These are phyloP conservation scores for Turnera subulata DNA, from an alignment of 345 rosid species.

Conservation along the genomic window DNA sequence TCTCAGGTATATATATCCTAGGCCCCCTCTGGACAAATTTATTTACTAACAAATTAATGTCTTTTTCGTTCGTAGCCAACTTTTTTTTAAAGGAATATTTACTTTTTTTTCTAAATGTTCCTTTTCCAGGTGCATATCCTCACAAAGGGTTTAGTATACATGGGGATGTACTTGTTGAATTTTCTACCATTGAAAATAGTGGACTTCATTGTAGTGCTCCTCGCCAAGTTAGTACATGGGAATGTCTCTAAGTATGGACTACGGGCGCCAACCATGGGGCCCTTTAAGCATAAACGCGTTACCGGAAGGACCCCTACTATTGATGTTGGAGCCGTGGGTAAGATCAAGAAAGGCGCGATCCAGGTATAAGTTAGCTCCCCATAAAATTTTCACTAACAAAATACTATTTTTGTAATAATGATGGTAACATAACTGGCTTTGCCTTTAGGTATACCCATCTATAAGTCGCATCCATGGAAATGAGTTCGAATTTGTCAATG, in stretches of 20 bases:
- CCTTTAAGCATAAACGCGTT: conserved; percentile 7
- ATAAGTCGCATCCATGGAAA: conserved; percentile 29
- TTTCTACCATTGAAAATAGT: conserved; percentile 23
- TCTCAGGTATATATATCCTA: too few species aligned
- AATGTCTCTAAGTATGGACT: conserved; percentile 1
- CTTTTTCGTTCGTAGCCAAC: not conserved
- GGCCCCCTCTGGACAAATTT: too few species aligned
- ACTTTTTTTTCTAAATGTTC: too few species aligned
- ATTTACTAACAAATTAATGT: not conserved
- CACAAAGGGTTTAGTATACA: conserved; percentile 26
- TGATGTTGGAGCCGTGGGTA: conserved; percentile 20
- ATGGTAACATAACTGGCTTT: not conserved
- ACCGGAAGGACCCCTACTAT: conserved; percentile 17
- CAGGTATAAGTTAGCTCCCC: not conserved
- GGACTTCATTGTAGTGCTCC: conserved; percentile 23
- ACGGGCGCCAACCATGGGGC: conserved; percentile 1
- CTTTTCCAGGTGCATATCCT: conserved; percentile 20
- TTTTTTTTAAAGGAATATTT: not conserved
- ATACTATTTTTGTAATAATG: not conserved
- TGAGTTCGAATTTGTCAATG: conserved; percentile 25
- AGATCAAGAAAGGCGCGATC: conserved; percentile 10
- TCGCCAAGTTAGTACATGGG: conserved; percentile 19
- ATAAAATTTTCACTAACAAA: not conserved
- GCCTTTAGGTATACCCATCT: conserved; percentile 28
- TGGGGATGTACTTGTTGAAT: conserved; percentile 26